A percentile compares a stretch with the other conserved stretches of the same genome.
Conservation (phyloP, 2,329 filamentous ascomycete species). For the Aspergillus sp. region DNA sequence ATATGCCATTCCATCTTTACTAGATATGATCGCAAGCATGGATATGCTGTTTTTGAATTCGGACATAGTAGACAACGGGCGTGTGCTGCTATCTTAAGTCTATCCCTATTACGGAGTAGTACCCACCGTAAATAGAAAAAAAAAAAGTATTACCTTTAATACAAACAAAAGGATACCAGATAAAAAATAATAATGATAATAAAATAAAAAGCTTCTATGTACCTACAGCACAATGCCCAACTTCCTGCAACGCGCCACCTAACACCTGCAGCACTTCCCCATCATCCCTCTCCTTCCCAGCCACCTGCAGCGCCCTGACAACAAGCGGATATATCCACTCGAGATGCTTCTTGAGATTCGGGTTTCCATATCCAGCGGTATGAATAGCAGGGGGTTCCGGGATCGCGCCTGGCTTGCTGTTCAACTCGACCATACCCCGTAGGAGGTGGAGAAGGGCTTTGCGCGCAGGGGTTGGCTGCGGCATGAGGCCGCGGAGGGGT, state of each 20-base stretch:
- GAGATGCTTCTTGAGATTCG: constrained; percentile 61
- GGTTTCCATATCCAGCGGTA: constrained; percentile 43
- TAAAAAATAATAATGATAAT: constrained; percentile 4
- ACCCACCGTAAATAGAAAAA: too few relatives aligned
- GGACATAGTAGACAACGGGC: too few relatives aligned
- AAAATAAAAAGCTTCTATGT: constrained; percentile 1
- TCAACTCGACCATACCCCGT: constrained; percentile 55
- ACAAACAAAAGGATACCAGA: not conserved
- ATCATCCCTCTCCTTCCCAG: constrained; percentile 33
- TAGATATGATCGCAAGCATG: not conserved
- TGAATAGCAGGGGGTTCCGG: constrained; percentile 36
- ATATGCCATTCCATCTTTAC: not conserved
- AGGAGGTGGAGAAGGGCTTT: constrained; percentile 70
- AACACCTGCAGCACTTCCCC: constrained; percentile 41
- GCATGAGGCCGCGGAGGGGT: constrained; percentile 78
- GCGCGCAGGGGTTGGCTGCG: constrained; percentile 72
- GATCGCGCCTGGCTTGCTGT: constrained; percentile 63
- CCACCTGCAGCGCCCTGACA: constrained; percentile 30
- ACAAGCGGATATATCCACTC: constrained; percentile 70
- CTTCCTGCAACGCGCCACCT: constrained; percentile 52
- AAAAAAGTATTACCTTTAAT: not conserved
- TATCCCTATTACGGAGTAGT: too few relatives aligned
- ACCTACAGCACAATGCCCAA: constrained; percentile 36
- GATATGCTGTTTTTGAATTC: too few relatives aligned
- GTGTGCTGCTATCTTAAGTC: too few relatives aligned